phyloP scores from a whole-genome alignment of 73 alveolate genomes.

The Blepharisma japonicum region DNA sequence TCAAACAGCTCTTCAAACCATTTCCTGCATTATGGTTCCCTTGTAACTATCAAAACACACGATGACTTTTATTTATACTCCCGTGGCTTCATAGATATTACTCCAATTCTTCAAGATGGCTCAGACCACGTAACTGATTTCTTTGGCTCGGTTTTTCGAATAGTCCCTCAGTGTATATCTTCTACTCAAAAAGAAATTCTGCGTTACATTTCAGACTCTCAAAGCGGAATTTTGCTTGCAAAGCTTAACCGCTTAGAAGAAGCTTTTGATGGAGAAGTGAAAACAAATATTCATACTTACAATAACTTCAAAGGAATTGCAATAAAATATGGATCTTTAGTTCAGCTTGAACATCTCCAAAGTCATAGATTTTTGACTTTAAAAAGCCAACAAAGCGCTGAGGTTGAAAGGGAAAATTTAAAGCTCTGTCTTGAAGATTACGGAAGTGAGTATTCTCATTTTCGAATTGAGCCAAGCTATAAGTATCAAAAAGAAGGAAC shows the following conservation, averaged over 20 bases:
- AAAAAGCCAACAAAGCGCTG: slow-evolving; percentile 31
- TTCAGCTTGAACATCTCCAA: slow-evolving; percentile 12
- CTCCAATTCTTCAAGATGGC: slow-evolving; percentile 11
- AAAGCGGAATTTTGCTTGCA: not conserved
- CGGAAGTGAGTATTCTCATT: slow-evolving; percentile 44
- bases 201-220: not conserved
- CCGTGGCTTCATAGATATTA: slow-evolving; percentile 26
- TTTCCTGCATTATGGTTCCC: slow-evolving; percentile 2
- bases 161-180: not conserved
- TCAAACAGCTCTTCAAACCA: not conserved
- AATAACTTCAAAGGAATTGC: not conserved
- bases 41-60: not conserved
- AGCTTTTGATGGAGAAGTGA: slow-evolving; percentile 11
- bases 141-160: slow-evolving; percentile 1
- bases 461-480: slow-evolving; percentile 48
- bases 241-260: not conserved
- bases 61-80: not conserved
- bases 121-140: not conserved
- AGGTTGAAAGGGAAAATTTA: slow-evolving; percentile 47
- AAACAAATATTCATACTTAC: slow-evolving; percentile 28
- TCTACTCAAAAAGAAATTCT: not conserved
- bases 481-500: slow-evolving; percentile 53
- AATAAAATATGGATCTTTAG: not conserved
- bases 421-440: slow-evolving; percentile 41
- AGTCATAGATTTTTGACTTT: slow-evolving; percentile 26